Conservation (phyloP, 139 green algal genomes). For the Diplosphaera chodatii region DNA sequence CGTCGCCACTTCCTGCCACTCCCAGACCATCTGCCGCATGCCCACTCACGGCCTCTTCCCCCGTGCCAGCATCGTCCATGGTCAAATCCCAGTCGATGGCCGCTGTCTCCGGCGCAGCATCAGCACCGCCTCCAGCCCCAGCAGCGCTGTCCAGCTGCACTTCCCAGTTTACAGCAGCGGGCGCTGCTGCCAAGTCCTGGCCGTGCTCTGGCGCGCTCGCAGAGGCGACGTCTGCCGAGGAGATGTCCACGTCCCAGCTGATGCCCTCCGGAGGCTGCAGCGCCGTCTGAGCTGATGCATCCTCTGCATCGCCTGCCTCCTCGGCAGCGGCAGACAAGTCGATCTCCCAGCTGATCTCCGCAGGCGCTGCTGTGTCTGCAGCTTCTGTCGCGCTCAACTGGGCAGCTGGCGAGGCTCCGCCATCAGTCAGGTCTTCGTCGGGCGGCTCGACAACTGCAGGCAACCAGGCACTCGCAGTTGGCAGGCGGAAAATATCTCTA, state of each 20-base stretch:
- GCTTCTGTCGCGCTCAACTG: not conserved
- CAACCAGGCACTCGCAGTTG: too few species aligned
- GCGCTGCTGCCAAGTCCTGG: not conserved
- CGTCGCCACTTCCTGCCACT: not conserved
- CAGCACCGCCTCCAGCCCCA: not conserved
- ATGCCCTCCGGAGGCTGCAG: constrained; percentile 17
- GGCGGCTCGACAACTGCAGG: not conserved
- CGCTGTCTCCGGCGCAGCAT: not conserved
- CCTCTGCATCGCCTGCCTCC: not conserved
- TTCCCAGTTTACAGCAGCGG: constrained; percentile 24
- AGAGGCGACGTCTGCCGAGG: constrained; percentile 3
- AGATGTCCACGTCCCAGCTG: constrained; percentile 35
- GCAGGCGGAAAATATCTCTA: too few species aligned
- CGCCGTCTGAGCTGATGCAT: not conserved
- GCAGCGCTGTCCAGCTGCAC: not conserved
- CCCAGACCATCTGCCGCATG: not conserved
- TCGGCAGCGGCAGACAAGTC: constrained; percentile 5
- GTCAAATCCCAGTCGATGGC: constrained; percentile 3
- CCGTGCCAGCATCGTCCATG: too few species aligned
- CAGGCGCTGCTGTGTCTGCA: not conserved
- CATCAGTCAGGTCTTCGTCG: constrained; percentile 1
- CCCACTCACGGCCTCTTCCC: too few species aligned
- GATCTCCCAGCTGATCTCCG: constrained; percentile 23
- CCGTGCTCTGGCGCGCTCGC: constrained; percentile 1
- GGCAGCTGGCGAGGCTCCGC: not conserved